These are phyloP conservation scores for Baudoinia panamericana DNA, from an alignment of 495 filamentous ascomycete genomes.

Conservation along the genomic window DNA sequence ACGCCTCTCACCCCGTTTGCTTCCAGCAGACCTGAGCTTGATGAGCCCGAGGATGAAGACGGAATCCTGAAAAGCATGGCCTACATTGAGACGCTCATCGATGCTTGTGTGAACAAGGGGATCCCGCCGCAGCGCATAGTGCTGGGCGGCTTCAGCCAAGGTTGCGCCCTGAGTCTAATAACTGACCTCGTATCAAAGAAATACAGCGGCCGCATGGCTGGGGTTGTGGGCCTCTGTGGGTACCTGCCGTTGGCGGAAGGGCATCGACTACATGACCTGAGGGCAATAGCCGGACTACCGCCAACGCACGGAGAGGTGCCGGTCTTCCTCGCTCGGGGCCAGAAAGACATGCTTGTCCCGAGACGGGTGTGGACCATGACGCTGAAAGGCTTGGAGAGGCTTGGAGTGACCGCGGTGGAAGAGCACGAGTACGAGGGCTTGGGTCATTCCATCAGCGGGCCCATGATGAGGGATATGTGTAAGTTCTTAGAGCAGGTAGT, in stretches of 20 bases:
- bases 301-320: constrained; percentile 23
- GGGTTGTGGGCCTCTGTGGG: constrained; percentile 30
- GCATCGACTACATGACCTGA: constrained; percentile 19
- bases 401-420: constrained; percentile 20
- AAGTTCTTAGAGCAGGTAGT: constrained; percentile 24
- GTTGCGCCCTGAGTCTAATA: constrained; percentile 30
- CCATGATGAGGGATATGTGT: constrained; percentile 25
- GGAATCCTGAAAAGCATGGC: constrained; percentile 28
- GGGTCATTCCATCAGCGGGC: constrained; percentile 21
- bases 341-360: constrained; percentile 26
- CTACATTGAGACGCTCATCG: constrained; percentile 31
- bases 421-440: constrained; percentile 28
- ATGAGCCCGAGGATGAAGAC: constrained; percentile 28
- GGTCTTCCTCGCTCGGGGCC: constrained; percentile 26
- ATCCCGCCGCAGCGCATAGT: constrained; percentile 29
- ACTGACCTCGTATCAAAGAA: constrained; percentile 26
- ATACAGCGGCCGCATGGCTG: constrained; percentile 28
- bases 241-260: constrained; percentile 28
- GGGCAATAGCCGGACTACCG: constrained; percentile 19
- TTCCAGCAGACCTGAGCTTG: constrained; percentile 22
- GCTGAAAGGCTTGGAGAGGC: constrained; percentile 21
- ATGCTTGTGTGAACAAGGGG: constrained; percentile 27
- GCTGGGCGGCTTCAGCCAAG: constrained; percentile 35
- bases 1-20: constrained; percentile 28
- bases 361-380: constrained; percentile 21